Evolutionary conservation across 495 filamentous ascomycete species (phyloP).

Genomic region (Penicillium lividum): DNA sequence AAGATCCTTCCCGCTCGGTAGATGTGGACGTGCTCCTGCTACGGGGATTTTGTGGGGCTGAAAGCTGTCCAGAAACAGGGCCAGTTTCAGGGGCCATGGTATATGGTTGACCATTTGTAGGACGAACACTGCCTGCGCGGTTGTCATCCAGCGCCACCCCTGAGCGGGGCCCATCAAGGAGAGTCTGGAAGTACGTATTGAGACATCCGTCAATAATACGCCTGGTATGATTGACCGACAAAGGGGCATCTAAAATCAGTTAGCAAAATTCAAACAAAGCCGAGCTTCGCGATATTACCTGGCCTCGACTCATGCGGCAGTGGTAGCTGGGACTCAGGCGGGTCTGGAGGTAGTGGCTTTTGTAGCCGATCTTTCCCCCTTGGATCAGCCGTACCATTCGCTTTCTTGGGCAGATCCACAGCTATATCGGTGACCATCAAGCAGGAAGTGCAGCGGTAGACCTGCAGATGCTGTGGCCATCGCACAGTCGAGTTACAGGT

Average conservation of each 20-base stretch:
- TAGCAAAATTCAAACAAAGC: slow-evolving; percentile 3
- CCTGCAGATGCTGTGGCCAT: slow-evolving; percentile 74
- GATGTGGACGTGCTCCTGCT: slow-evolving; percentile 37
- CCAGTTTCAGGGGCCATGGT: neutral
- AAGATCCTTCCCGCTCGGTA: slow-evolving; percentile 19
- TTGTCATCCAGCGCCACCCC: slow-evolving; percentile 19
- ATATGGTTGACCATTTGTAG: neutral
- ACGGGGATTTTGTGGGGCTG: slow-evolving; percentile 27
- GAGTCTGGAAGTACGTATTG: slow-evolving; percentile 48
- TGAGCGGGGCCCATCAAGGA: slow-evolving; percentile 26
- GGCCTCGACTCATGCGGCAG: slow-evolving; percentile 12
- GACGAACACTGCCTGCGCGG: slow-evolving; percentile 11
- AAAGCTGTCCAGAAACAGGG: slow-evolving; percentile 18
- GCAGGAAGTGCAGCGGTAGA: slow-evolving; percentile 84
- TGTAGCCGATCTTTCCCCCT: slow-evolving; percentile 13
- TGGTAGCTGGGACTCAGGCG: slow-evolving; percentile 10
- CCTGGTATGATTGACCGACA: slow-evolving; percentile 52
- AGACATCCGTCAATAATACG: slow-evolving; percentile 56
- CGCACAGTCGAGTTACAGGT: slow-evolving; percentile 79
- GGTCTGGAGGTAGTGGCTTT: slow-evolving; percentile 6
- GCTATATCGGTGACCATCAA: slow-evolving; percentile 83
- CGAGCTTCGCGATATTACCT: slow-evolving; percentile 6
- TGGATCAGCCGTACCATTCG: slow-evolving; percentile 19
- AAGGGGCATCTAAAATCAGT: slow-evolving; percentile 28
- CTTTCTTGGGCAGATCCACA: slow-evolving; percentile 35